Percentiles rank a stretch among this genome's conserved stretches.
phyloP scores from a whole-genome alignment of 805 yeast genomes.

The Yamadazyma phyllophila region DNA sequence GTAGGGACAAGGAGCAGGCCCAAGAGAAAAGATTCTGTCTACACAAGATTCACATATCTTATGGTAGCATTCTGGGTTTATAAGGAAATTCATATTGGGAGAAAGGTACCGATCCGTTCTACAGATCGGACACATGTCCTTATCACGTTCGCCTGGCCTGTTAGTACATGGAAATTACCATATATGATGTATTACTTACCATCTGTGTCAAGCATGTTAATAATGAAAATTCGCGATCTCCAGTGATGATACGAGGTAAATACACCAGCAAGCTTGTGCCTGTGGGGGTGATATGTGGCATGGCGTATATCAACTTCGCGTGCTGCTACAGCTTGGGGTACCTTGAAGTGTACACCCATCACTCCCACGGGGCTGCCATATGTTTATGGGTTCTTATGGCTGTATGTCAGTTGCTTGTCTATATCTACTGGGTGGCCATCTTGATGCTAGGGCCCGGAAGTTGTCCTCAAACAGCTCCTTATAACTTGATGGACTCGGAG shows the following conservation, averaged over 20 bases:
- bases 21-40: conserved; percentile 87
- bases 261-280: conserved; percentile 23
- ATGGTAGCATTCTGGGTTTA: conserved; percentile 97
- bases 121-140: conserved; percentile 96
- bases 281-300: conserved; percentile 20
- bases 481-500: conserved; percentile 22
- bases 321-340: conserved; percentile 46
- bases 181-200: neutral
- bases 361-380: conserved; percentile 32
- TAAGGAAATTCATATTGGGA: conserved; percentile 87
- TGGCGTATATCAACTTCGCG: conserved; percentile 45
- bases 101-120: conserved; percentile 91
- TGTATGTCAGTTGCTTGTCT: conserved; percentile 18
- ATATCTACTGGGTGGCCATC: conserved; percentile 45
- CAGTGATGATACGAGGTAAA: neutral
- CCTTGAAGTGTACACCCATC: conserved; percentile 29
- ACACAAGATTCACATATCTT: conserved; percentile 97
- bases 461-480: conserved; percentile 35
- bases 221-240: neutral
- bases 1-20: conserved; percentile 97
- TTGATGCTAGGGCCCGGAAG: conserved; percentile 58
- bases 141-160: conserved; percentile 14
- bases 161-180: neutral
- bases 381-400: conserved; percentile 33
- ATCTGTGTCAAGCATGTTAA: neutral